Evolutionary conservation across 148 eudicot genomes (phyloP).

Genomic region (Camellia sinensis): DNA sequence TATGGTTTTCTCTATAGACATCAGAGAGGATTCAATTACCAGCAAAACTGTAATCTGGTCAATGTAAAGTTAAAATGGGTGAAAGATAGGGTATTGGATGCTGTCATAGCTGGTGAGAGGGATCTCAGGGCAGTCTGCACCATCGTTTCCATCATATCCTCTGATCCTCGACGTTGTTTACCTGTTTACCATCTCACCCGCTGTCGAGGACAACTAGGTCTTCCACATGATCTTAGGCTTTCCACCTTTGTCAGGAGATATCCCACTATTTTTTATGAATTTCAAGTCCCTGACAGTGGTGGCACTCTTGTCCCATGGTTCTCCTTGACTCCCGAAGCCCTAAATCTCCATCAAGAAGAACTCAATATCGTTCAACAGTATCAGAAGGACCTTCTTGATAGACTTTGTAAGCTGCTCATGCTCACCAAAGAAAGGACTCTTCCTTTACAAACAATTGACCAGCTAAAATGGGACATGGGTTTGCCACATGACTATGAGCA

Average conservation of each 20-base stretch:
- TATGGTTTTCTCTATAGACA: constrained; percentile 14
- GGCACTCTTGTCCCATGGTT: constrained; percentile 86
- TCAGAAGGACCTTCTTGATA: constrained; percentile 48
- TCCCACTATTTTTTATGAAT: constrained; percentile 72
- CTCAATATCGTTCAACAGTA: constrained; percentile 26
- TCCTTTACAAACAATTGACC: constrained; percentile 79
- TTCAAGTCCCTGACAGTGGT: constrained; percentile 54
- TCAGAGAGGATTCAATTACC: constrained; percentile 35
- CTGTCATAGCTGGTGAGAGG: constrained; percentile 54
- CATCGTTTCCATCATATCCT: constrained; percentile 54
- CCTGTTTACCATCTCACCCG: constrained; percentile 65
- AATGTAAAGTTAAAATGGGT: constrained; percentile 86
- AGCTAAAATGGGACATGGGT: constrained; percentile 90
- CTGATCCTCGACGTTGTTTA: constrained; percentile 39
- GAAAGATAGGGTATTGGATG: constrained; percentile 70
- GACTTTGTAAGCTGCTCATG: constrained; percentile 79
- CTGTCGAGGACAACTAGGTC: constrained; percentile 54
- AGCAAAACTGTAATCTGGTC: constrained; percentile 58
- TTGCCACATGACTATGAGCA: constrained; percentile 66
- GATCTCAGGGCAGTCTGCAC: constrained; percentile 61
- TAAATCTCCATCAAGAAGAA: constrained; percentile 43
- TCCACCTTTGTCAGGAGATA: constrained; percentile 73
- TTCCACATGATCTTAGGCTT: constrained; percentile 58
- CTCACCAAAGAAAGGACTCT: constrained; percentile 52
- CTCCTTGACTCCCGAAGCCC: constrained; percentile 52